Evolutionary conservation across 768 basidiomycete genomes (phyloP).

Genomic region (Omphalotus guepiniiformis): DNA sequence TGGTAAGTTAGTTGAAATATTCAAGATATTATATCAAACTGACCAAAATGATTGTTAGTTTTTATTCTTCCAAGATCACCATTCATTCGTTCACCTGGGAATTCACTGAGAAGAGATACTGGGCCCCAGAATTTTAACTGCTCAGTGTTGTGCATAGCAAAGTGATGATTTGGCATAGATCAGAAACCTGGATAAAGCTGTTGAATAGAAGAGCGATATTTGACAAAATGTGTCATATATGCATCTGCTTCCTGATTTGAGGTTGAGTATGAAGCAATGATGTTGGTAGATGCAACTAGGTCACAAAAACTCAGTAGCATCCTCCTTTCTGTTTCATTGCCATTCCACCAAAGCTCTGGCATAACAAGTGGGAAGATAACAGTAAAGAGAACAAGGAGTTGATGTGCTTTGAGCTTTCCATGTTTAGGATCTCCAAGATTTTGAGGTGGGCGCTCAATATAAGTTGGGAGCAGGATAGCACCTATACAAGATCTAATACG

Average conservation of each 20-base stretch:
- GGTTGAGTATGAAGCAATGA: constrained; percentile 9
- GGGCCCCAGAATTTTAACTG: constrained; percentile 15
- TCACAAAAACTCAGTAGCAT: constrained; percentile 9
- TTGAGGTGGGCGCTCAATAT: constrained; percentile 12
- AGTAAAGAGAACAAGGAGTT: constrained; percentile 12
- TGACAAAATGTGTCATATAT: constrained; percentile 3
- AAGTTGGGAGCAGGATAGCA: constrained; percentile 12
- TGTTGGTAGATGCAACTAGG: constrained; percentile 9
- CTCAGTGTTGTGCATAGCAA: constrained; percentile 9
- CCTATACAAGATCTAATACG: constrained; percentile 1
- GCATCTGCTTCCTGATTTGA: constrained; percentile 10
- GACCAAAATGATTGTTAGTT: neutral
- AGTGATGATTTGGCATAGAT: constrained; percentile 11
- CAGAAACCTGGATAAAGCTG: neutral
- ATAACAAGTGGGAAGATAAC: constrained; percentile 11
- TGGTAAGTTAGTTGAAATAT: neutral
- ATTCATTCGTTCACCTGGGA: constrained; percentile 14
- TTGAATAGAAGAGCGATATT: constrained; percentile 4
- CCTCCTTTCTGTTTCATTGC: neutral
- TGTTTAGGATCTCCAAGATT: constrained; percentile 16
- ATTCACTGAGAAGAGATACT: constrained; percentile 9
- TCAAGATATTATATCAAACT: neutral
- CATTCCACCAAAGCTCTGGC: constrained; percentile 5
- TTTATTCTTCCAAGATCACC: constrained; percentile 11
- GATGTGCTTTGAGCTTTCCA: constrained; percentile 18